A percentile compares a stretch with the other conserved stretches of the same genome.
Conservation (phyloP, 2,329 filamentous ascomycete genomes). For the Ophiostoma sp. region DNA sequence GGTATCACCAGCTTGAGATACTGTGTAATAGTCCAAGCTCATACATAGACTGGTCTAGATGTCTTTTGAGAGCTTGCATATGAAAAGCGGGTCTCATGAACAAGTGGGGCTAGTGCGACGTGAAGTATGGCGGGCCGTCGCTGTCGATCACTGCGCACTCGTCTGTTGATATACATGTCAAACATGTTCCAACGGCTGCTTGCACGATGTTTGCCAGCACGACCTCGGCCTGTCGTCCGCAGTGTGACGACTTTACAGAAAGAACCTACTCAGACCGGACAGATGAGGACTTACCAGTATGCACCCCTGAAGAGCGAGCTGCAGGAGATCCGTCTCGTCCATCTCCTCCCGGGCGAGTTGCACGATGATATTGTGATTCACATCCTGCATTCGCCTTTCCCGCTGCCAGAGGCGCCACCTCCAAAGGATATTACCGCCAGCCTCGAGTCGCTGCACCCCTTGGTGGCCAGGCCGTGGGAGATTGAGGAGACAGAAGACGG, state of each 20-base stretch:
- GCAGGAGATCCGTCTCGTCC: constrained; percentile 18
- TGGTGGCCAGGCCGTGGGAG: constrained; percentile 13
- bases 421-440: neutral
- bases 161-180: neutral
- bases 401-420: neutral
- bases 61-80: neutral
- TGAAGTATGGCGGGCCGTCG: neutral
- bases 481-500: constrained; percentile 19
- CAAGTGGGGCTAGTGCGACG: neutral
- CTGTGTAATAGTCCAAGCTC: too few relatives aligned
- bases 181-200: neutral
- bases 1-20: too few relatives aligned
- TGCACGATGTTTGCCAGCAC: neutral
- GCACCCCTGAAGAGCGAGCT: constrained; percentile 5
- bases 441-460: constrained; percentile 4
- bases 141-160: neutral
- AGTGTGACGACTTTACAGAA: neutral
- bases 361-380: constrained; percentile 9
- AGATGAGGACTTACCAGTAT: constrained; percentile 13
- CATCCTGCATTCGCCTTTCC: neutral
- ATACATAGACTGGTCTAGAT: too few relatives aligned
- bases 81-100: neutral
- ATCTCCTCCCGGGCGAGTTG: constrained; percentile 16
- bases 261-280: neutral
- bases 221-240: neutral